Conservation (phyloP, 1,284 basidiomycete genomes). For the Somion occarium region DNA sequence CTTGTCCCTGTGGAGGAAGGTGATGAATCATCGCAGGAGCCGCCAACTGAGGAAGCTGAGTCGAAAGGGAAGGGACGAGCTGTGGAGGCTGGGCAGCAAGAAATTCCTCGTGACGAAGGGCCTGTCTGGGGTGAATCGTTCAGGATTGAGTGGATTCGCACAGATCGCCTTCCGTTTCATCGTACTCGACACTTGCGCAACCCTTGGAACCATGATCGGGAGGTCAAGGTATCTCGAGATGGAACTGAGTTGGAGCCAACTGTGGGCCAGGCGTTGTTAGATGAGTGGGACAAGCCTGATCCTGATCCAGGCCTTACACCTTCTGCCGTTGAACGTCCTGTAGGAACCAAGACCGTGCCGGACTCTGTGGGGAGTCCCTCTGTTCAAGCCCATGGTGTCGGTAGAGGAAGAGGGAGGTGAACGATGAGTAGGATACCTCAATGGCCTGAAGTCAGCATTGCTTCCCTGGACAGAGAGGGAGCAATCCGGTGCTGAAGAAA, state of each 20-base stretch:
- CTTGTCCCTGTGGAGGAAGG: constrained; percentile 20
- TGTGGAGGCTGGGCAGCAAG: neutral
- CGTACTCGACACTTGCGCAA: constrained; percentile 81
- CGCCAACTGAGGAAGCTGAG: neutral
- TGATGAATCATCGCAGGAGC: constrained; percentile 6
- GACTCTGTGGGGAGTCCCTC: neutral
- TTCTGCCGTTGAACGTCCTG: constrained; percentile 10
- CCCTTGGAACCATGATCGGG: constrained; percentile 89
- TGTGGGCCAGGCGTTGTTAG: constrained; percentile 70
- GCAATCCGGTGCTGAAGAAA: neutral
- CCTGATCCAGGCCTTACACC: constrained; percentile 11
- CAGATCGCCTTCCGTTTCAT: constrained; percentile 71
- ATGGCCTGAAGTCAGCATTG: neutral
- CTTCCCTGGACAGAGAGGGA: too few species aligned
- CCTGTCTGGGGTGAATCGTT: constrained; percentile 71
- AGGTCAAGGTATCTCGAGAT: constrained; percentile 89
- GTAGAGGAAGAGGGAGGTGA: neutral
- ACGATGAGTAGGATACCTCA: neutral
- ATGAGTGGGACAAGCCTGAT: constrained; percentile 62
- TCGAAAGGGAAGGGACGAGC: neutral
- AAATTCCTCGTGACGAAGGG: constrained; percentile 26
- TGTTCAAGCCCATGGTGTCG: neutral
- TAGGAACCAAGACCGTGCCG: constrained; percentile 14
- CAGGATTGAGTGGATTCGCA: constrained; percentile 81
- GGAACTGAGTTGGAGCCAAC: constrained; percentile 88